Evolutionary conservation across 2,329 filamentous ascomycete species (phyloP), one percentile per base, ranked within the genome.

Genomic region (Cladosporium sp.): DNA sequence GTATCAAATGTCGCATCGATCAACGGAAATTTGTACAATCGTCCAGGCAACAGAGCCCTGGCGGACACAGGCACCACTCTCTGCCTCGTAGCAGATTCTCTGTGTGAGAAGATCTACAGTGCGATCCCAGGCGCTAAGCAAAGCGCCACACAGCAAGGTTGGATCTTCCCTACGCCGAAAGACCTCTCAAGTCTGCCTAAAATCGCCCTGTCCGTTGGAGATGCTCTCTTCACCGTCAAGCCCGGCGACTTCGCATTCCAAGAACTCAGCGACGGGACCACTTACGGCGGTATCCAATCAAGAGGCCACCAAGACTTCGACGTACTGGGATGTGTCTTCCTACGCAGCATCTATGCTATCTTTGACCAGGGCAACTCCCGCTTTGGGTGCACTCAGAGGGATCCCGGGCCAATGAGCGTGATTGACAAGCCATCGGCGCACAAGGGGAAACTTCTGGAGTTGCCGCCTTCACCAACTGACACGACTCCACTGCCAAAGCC

Each of bases 61-160:
- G 83, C 82, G 34, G 88, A 90, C 69, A 90, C 87, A 0, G 87
- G 86, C 56, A 89, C 87, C 28, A 87, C 86, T 0, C 78, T 90
- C 50, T 82, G 82, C 1, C 77, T 90, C 32, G 77, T 90, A 47
- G 80, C 81, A 39, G 87, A 90, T 66, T 67, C 72, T 1, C 78
- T 82, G 12, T 85, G 82, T 67, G 73, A 84, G 58, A 80, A 80
- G 2, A 78, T 90, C 61, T 90, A 90, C 70, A 75, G 74, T 51
- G 75, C 80, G 32, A 89, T 90, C 59, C 80, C 82, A 3, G 85
- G 84, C 13, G 77, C 84, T 9, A 76, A 60, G 36, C 75, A 73
- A 32, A 45, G 85, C 61, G 65, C 72, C 12, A 63, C 68, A 2
- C 77, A 82, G 56, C 84, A 88, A 68, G 87, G 86, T 36, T 90